phyloP scores from a whole-genome alignment of 2,329 filamentous ascomycete species.

The Curvularia eragrostidis region DNA sequence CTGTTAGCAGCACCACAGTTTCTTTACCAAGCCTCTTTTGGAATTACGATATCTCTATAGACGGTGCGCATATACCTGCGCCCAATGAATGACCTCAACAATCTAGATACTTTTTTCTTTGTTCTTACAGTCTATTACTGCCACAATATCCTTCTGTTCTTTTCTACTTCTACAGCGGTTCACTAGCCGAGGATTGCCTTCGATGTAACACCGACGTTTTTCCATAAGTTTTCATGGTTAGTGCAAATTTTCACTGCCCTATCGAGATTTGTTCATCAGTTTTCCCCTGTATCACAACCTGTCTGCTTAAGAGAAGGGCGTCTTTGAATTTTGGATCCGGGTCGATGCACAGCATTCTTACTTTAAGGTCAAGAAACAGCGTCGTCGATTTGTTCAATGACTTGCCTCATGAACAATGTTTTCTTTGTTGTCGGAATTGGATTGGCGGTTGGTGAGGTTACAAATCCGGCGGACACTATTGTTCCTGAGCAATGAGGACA shows the following conservation, averaged over 20 bases:
- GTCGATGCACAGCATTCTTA: neutral
- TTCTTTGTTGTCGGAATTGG: constrained; percentile 3
- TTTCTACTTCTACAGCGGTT: neutral
- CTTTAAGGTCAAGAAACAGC: neutral
- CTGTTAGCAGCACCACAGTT: constrained; percentile 1
- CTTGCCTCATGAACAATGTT: neutral
- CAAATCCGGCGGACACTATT: constrained; percentile 4
- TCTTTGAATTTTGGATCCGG: neutral
- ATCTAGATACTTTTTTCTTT: neutral
- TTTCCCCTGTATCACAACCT: neutral
- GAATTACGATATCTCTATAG: constrained; percentile 8
- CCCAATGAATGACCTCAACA: neutral
- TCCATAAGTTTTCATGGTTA: neutral
- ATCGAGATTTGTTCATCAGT: neutral
- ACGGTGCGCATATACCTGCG: neutral
- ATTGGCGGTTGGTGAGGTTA: neutral
- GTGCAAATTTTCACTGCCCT: no score
- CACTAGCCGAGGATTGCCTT: no score
- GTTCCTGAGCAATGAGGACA: constrained; percentile 1
- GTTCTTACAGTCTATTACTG: neutral
- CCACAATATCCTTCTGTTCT: neutral
- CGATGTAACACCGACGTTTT: no score
- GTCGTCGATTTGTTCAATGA: neutral
- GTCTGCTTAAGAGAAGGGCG: neutral
- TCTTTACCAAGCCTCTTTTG: neutral